phyloP scores from a whole-genome alignment of 2,329 filamentous ascomycete genomes.

The Neonectria sp. region DNA sequence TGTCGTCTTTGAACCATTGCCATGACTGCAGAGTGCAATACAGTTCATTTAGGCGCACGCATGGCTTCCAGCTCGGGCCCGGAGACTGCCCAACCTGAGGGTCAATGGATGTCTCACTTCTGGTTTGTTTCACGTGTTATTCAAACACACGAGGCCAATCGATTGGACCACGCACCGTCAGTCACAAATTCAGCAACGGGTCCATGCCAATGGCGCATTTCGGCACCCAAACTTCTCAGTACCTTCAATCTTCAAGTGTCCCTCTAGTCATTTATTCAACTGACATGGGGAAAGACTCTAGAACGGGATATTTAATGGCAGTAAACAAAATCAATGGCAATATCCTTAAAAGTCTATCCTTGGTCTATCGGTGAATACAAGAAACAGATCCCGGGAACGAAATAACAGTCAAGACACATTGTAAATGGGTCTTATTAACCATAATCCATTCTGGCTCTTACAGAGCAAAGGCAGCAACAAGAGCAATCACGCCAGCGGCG shows the following conservation, averaged over 20 bases:
- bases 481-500: conserved; percentile 36
- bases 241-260: too few relatives aligned
- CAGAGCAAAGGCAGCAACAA: conserved; percentile 44
- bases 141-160: background rate
- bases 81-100: too few relatives aligned
- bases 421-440: conserved; percentile 42
- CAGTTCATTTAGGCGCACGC: too few relatives aligned
- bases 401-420: conserved; percentile 44
- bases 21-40: too few relatives aligned
- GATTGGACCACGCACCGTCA: background rate
- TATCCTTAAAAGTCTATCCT: conserved; percentile 47
- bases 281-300: background rate
- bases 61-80: too few relatives aligned
- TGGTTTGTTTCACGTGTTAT: background rate
- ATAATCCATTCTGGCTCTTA: conserved; percentile 45
- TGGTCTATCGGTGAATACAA: conserved; percentile 49
- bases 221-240: too few relatives aligned
- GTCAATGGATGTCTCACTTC: too few relatives aligned
- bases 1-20: background rate
- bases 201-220: too few relatives aligned
- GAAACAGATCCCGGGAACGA: conserved; percentile 47
- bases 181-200: background rate
- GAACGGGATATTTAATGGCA: background rate
- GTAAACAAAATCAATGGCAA: conserved; percentile 35
- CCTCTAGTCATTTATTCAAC: background rate